Base-by-base conservation (phyloP, 768 basidiomycete genomes). In the Galerina sulciceps region DNA sequence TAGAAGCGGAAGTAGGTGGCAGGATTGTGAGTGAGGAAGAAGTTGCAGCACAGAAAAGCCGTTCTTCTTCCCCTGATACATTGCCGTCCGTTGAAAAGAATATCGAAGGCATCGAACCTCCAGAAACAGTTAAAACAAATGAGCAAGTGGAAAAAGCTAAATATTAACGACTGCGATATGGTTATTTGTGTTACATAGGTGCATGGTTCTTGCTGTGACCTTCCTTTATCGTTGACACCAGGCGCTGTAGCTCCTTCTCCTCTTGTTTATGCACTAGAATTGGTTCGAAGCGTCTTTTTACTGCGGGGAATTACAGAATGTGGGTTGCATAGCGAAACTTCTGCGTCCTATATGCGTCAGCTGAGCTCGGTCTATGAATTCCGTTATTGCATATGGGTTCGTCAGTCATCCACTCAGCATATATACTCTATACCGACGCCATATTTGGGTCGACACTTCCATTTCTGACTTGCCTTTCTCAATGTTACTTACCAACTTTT, bases 11-110 rank as follows among this genome's bases (percentile, higher is more conserved):
- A 67, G 70, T 87, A 18, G 79, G 81, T 15, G 90, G 89, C 4
- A 75, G 77, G 34, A 77, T 86, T 1, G 80, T 86, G 11, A 86
- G 77, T 49, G 89, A 90, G 49, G 86, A 89, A 60, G 88, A 90
- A 62, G 81, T 89, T 22, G 78, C 78, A 45, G 75, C 77, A 55
- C 81, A 81, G 61, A 83, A 82, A 69, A 59, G 75, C 67, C 56
- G 69, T 53, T 41, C 60, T 44, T 35, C 57, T n/a, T 17, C 59
- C 36, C 61, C 51, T 23, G 64, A 60, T 31, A 20, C 53, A 31
- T 26, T 23, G 45, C 38, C 53, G 15, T 22, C 56, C 18, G 41
- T 17, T 18, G 47, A 48, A 37, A 53, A 45, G 40, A 51, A 46
- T 40, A 38, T 18, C 14, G 55, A 41, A 51, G 51, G 36, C 34